phyloP scores from a whole-genome alignment of 2,329 filamentous ascomycete species.

The Penicillium vulpinum region DNA sequence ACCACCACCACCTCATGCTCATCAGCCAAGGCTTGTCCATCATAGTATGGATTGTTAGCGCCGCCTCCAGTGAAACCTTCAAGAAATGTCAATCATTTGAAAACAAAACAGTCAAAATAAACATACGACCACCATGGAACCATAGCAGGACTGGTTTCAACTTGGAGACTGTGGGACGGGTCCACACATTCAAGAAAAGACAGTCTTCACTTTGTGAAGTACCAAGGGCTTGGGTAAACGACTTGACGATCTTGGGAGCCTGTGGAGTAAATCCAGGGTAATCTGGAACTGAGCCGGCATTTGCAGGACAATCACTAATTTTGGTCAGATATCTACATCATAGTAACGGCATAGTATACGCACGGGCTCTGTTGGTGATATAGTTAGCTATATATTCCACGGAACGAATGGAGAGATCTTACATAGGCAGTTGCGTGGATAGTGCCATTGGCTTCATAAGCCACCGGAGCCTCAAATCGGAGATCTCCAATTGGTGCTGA shows the following conservation, averaged over 20 bases:
- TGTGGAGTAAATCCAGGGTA: conserved; percentile 26
- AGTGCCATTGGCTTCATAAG: conserved; percentile 11
- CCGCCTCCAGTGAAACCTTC: conserved; percentile 39
- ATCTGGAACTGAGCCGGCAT: conserved; percentile 14
- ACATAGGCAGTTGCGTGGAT: conserved; percentile 17
- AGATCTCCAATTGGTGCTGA: conserved; percentile 26
- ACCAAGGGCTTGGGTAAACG: conserved; percentile 19
- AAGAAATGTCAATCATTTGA: not conserved
- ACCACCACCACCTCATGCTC: conserved; percentile 45
- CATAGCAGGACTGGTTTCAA: conserved; percentile 43
- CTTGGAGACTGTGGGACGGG: conserved; percentile 16
- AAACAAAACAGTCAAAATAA: not conserved
- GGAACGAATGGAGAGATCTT: not conserved
- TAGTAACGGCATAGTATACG: not conserved
- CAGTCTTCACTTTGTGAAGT: conserved; percentile 39
- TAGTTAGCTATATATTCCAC: not conserved
- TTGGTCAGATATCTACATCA: not conserved
- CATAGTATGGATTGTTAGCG: conserved; percentile 39
- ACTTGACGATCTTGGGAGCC: conserved; percentile 19
- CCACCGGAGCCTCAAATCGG: conserved; percentile 29
- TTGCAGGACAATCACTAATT: conserved; percentile 27
- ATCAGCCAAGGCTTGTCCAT: conserved; percentile 38
- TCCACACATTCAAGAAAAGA: conserved; percentile 40
- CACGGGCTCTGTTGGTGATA: conserved; percentile 16
- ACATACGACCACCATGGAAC: conserved; percentile 44